A percentile compares a stretch with the other conserved stretches of the same genome.
These are phyloP conservation scores for Lentinula novae-zelandiae DNA, from an alignment of 1,284 basidiomycete species.

Conservation along the genomic window DNA sequence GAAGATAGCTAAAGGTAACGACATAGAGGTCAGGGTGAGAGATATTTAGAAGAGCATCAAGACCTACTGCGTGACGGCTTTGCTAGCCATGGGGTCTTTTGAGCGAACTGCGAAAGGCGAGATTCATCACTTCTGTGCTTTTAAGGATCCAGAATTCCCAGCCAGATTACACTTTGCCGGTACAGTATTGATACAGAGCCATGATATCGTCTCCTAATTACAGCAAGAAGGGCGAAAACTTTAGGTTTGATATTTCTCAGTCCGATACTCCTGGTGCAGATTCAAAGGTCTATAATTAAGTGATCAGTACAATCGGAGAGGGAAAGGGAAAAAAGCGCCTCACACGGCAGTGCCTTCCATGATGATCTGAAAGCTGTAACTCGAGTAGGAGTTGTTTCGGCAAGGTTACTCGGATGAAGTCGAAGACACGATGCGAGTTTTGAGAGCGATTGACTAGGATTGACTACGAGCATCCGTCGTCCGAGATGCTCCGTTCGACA, in stretches of 20 bases:
- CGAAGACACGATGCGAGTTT: not conserved
- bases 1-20: slow-evolving; percentile 20
- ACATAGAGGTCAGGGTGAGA: not conserved
- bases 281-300: not conserved
- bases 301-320: not conserved
- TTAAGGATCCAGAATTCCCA: not conserved
- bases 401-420: not conserved
- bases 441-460: not conserved
- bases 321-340: not conserved
- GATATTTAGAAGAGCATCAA: not conserved
- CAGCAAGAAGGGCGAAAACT: not conserved
- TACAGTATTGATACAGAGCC: not conserved
- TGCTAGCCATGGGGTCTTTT: not conserved
- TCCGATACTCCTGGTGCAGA: not conserved
- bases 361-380: not conserved
- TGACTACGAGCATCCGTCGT: not conserved
- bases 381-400: not conserved
- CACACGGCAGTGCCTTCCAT: not conserved
- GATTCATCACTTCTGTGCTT: not conserved
- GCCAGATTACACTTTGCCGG: not conserved
- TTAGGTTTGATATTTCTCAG: not conserved
- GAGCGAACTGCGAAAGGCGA: not conserved
- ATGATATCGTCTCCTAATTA: not conserved
- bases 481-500: too few relatives aligned
- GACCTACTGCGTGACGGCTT: slow-evolving; percentile 11